Evolutionary conservation across 768 basidiomycete species (phyloP).

Genomic region (Clathrus columnatus): DNA sequence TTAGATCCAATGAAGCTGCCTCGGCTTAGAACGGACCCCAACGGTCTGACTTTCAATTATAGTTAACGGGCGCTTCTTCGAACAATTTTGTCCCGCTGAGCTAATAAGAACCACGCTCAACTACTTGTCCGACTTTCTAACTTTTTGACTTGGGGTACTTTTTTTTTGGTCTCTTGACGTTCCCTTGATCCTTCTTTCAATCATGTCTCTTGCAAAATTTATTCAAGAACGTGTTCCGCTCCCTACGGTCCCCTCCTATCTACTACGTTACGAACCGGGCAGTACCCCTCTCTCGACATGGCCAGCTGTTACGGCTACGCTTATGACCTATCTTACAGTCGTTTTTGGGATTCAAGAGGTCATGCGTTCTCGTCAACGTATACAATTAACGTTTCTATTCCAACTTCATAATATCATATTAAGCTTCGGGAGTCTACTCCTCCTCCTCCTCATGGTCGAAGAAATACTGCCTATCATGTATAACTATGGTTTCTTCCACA

Average conservation of each 20-base stretch:
- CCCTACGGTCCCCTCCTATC: slow-evolving; percentile 42
- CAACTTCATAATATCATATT: slow-evolving; percentile 88
- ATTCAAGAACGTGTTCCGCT: slow-evolving; percentile 48
- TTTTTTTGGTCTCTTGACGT: slow-evolving; percentile 15
- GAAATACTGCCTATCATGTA: slow-evolving; percentile 78
- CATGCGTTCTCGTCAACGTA: slow-evolving; percentile 71
- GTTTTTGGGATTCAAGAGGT: slow-evolving; percentile 78
- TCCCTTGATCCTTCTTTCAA: slow-evolving; percentile 22
- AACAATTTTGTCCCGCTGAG: no score
- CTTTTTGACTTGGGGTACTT: no score
- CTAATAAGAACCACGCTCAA: no score
- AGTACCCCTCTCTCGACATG: slow-evolving; percentile 73
- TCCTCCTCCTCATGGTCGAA: slow-evolving; percentile 85
- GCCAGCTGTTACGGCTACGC: slow-evolving; percentile 56
- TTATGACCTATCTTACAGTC: slow-evolving; percentile 76
- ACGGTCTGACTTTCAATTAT: no score
- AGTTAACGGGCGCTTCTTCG: no score
- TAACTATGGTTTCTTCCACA: slow-evolving; percentile 62
- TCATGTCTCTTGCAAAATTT: slow-evolving; percentile 71
- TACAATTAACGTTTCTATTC: slow-evolving; percentile 75
- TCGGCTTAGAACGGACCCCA: no score
- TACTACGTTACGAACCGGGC: slow-evolving; percentile 57
- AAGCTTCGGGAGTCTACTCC: slow-evolving; percentile 71
- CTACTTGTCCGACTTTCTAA: no score
- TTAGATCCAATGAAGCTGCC: no score